These are phyloP conservation scores for Zygosaccharomyces lentus DNA, from an alignment of 805 yeast genomes.

Conservation along the genomic window DNA sequence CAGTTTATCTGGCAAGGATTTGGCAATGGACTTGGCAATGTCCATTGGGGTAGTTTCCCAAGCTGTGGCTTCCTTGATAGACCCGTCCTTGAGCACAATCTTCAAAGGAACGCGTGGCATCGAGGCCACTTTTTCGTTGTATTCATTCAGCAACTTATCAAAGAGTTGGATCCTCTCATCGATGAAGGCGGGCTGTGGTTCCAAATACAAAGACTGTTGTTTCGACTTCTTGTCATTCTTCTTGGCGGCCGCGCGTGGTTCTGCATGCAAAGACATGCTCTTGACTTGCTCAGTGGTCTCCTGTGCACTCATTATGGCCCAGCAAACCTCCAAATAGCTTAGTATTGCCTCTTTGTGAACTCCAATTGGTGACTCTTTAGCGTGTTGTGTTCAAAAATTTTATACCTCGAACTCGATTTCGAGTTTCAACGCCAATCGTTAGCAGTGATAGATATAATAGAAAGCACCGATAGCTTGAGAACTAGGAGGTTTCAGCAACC, in stretches of 20 bases:
- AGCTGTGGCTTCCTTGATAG: slow-evolving; percentile 68
- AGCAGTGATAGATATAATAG: slow-evolving; percentile 1
- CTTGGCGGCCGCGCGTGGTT: slow-evolving; percentile 18
- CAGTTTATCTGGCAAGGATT: slow-evolving; percentile 82
- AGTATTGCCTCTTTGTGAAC: not conserved
- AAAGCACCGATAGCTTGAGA: not conserved
- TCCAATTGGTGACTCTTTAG: not conserved
- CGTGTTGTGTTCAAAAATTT: slow-evolving; percentile 4
- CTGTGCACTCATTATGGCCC: slow-evolving; percentile 17
- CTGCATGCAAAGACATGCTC: slow-evolving; percentile 38
- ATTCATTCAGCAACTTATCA: slow-evolving; percentile 71
- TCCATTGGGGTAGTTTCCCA: slow-evolving; percentile 90
- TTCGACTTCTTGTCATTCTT: slow-evolving; percentile 40
- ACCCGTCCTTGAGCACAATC: slow-evolving; percentile 84
- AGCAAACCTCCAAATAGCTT: not conserved
- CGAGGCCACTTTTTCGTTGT: slow-evolving; percentile 66
- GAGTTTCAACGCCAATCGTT: not conserved
- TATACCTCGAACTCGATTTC: slow-evolving; percentile 1
- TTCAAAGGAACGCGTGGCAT: slow-evolving; percentile 61
- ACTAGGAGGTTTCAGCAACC: not conserved
- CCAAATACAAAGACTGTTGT: slow-evolving; percentile 46
- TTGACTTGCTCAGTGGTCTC: slow-evolving; percentile 40
- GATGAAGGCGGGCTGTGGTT: slow-evolving; percentile 82
- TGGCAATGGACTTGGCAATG: slow-evolving; percentile 79
- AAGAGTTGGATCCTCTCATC: slow-evolving; percentile 74